Evolutionary conservation across 2,329 filamentous ascomycete genomes (phyloP).

Genomic region (Thelonectria blattea): DNA sequence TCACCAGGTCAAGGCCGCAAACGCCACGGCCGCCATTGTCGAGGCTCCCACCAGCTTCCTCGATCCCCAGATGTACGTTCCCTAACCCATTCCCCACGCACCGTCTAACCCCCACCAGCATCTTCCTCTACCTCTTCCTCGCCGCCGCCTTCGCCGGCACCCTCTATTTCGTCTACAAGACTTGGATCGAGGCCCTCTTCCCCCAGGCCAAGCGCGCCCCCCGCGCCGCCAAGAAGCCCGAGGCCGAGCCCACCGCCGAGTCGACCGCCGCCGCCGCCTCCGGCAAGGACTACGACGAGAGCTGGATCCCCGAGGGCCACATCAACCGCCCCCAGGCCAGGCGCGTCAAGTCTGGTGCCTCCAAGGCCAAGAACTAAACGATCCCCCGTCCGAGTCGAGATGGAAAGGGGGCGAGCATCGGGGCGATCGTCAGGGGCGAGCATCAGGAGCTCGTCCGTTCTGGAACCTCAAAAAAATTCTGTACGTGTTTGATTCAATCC

Average conservation of each 20-base stretch:
- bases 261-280: conserved; percentile 71
- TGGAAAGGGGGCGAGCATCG: conserved; percentile 10
- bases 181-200: conserved; percentile 96
- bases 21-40: conserved; percentile 83
- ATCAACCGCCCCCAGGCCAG: conserved; percentile 82
- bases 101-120: conserved; percentile 60
- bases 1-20: conserved; percentile 81
- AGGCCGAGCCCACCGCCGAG: conserved; percentile 70
- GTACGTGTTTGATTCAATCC: conserved; percentile 2
- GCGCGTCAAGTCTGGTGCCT: conserved; percentile 66
- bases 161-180: conserved; percentile 96
- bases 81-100: not conserved
- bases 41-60: conserved; percentile 91
- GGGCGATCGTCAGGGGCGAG: too few species aligned
- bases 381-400: conserved; percentile 12
- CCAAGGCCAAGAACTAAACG: conserved; percentile 48
- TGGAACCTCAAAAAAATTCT: conserved; percentile 5
- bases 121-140: conserved; percentile 97
- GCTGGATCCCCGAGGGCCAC: conserved; percentile 91
- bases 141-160: conserved; percentile 77
- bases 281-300: conserved; percentile 82
- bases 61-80: conserved; percentile 89
- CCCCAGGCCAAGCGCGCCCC: conserved; percentile 79
- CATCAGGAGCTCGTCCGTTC: conserved; percentile 11
- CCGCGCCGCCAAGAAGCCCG: conserved; percentile 69